phyloP scores from a whole-genome alignment of 441 rosid genomes.

The Populus hybrid region DNA sequence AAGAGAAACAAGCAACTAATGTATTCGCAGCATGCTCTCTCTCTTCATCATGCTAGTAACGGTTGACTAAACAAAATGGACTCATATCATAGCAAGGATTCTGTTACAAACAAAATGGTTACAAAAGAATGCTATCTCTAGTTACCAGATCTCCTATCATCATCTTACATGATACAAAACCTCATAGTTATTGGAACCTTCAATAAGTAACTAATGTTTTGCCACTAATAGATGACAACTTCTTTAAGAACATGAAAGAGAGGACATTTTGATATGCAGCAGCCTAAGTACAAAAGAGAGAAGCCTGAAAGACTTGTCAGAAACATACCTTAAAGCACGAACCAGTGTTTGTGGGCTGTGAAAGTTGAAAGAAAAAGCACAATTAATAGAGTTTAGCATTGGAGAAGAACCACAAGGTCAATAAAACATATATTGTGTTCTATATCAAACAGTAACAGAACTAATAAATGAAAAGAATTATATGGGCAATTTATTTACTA shows the following conservation, averaged over 20 bases:
- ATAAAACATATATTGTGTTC: not conserved
- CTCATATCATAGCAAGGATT: not conserved
- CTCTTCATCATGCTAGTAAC: not conserved
- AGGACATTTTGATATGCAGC: not conserved
- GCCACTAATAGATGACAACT: not conserved
- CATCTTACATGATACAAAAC: not conserved
- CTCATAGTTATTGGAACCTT: slow-evolving; percentile 1
- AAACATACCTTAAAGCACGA: slow-evolving; percentile 91
- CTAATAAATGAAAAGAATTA: not conserved
- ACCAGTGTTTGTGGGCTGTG: slow-evolving; percentile 99
- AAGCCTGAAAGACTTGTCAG: slow-evolving; percentile 4
- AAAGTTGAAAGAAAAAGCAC: slow-evolving; percentile 4
- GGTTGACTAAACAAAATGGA: not conserved
- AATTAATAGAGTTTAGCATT: slow-evolving; percentile 10
- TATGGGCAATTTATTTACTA: not conserved
- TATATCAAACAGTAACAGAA: not conserved
- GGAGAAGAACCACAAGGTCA: slow-evolving; percentile 5
- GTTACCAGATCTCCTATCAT: not conserved
- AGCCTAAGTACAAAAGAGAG: slow-evolving; percentile 3
- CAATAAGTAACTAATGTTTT: not conserved
- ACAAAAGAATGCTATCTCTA: not conserved
- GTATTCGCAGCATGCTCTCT: not conserved
- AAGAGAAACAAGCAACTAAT: not conserved
- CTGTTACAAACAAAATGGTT: not conserved
- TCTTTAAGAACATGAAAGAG: not conserved